Evolutionary conservation across 495 filamentous ascomycete genomes (phyloP).

Genomic region (Penicillium diatomitis): DNA sequence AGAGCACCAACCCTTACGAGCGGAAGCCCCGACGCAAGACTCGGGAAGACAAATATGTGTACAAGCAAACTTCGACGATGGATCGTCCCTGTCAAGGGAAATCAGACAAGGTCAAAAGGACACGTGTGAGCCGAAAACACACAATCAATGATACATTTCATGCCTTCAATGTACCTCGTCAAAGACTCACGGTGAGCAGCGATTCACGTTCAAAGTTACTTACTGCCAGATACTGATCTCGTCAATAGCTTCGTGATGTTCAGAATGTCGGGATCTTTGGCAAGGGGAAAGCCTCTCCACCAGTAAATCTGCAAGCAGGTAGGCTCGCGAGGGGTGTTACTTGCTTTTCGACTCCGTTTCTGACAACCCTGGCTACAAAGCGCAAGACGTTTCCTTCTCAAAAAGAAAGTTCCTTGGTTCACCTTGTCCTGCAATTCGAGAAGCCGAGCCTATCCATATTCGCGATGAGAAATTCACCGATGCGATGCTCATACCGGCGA

Average conservation of each 20-base stretch:
- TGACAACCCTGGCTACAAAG: slow-evolving; percentile 27
- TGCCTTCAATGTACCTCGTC: slow-evolving; percentile 51
- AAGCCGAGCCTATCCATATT: too few relatives aligned
- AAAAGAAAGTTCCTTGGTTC: slow-evolving; percentile 53
- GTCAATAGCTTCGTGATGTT: slow-evolving; percentile 41
- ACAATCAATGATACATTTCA: slow-evolving; percentile 53
- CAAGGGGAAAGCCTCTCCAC: slow-evolving; percentile 58
- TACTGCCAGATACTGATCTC: slow-evolving; percentile 7
- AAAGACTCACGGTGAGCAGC: slow-evolving; percentile 52
- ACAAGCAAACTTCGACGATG: slow-evolving; percentile 24
- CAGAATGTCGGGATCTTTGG: slow-evolving; percentile 54
- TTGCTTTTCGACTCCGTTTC: too few relatives aligned
- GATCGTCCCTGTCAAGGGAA: neutral
- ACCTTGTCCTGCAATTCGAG: too few relatives aligned
- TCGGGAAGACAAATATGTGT: slow-evolving; percentile 44
- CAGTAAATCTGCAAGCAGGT: slow-evolving; percentile 39
- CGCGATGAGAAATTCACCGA: neutral
- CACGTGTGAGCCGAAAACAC: slow-evolving; percentile 29
- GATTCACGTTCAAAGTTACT: neutral
- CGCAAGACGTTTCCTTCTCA: slow-evolving; percentile 54
- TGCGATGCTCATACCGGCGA: neutral
- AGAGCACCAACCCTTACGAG: slow-evolving; percentile 32
- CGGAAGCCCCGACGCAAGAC: slow-evolving; percentile 54
- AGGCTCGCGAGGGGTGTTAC: slow-evolving; percentile 5
- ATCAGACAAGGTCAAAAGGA: slow-evolving; percentile 30